Percentiles rank a stretch among this genome's conserved stretches.
Conservation (phyloP, 352 stramenopile species). For the Pythium plurisporium region DNA sequence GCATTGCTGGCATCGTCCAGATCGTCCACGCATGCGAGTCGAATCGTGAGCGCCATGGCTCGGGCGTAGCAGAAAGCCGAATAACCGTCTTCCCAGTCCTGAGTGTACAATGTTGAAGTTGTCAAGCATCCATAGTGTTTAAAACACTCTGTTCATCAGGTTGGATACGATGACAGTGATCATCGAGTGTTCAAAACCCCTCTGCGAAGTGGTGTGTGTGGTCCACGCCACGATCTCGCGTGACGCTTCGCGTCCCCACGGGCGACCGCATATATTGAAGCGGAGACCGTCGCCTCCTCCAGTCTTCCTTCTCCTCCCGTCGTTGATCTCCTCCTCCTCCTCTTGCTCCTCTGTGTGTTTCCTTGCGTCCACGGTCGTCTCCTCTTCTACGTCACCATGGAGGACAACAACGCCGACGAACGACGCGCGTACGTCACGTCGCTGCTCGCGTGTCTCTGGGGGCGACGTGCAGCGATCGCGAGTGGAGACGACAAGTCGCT, state of each 20-base stretch:
- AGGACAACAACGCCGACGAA: conserved; percentile 36
- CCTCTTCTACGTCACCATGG: background rate
- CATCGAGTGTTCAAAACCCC: background rate
- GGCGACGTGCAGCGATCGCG: conserved; percentile 33
- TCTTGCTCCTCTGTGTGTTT: background rate
- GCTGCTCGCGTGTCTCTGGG: conserved; percentile 64
- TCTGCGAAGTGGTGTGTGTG: background rate
- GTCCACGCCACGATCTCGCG: conserved; percentile 4
- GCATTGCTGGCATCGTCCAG: no score
- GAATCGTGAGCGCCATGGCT: no score
- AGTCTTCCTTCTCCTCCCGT: background rate
- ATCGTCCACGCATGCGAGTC: no score
- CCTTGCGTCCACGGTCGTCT: background rate
- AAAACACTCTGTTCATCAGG: background rate
- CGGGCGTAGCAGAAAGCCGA: no score
- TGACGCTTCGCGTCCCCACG: conserved; percentile 4
- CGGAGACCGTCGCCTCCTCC: background rate
- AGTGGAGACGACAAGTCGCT: conserved; percentile 31
- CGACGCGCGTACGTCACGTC: conserved; percentile 54
- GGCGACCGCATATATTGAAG: conserved; percentile 6
- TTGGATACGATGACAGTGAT: background rate
- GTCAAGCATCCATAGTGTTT: background rate
- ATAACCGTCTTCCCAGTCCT: no score
- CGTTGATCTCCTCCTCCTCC: background rate
- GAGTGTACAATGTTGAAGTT: background rate